A percentile compares a stretch with the other conserved stretches of the same genome.
phyloP scores from a whole-genome alignment of 495 filamentous ascomycete genomes.

The Durotheca rogersii region DNA sequence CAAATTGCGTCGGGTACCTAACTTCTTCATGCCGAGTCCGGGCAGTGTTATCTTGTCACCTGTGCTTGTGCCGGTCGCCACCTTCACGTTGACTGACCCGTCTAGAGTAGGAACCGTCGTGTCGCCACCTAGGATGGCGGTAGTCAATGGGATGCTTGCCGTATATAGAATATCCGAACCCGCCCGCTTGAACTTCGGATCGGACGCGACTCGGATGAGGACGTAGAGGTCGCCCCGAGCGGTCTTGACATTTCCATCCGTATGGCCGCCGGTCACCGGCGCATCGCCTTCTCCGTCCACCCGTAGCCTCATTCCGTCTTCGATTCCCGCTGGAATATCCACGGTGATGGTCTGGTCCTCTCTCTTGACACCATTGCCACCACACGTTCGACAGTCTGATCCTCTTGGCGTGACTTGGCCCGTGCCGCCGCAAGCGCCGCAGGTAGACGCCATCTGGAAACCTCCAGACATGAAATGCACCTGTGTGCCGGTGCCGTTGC shows the following conservation, averaged over 20 bases:
- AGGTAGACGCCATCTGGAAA: slow-evolving; percentile 94
- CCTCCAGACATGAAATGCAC: slow-evolving; percentile 87
- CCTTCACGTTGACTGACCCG: slow-evolving; percentile 81
- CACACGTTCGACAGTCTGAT: slow-evolving; percentile 74
- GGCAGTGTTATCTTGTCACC: slow-evolving; percentile 84
- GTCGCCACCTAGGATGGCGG: slow-evolving; percentile 87
- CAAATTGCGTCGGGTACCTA: slow-evolving; percentile 55
- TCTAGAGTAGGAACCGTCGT: slow-evolving; percentile 87
- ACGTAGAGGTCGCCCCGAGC: slow-evolving; percentile 84
- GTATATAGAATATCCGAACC: slow-evolving; percentile 93
- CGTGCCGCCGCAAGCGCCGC: slow-evolving; percentile 72
- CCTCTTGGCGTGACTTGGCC: slow-evolving; percentile 72
- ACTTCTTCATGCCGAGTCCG: slow-evolving; percentile 89
- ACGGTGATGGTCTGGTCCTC: slow-evolving; percentile 77
- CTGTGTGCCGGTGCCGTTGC: slow-evolving; percentile 81
- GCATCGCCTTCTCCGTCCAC: slow-evolving; percentile 83
- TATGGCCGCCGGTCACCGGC: slow-evolving; percentile 66
- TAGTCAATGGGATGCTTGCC: slow-evolving; percentile 86
- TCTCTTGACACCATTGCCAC: slow-evolving; percentile 73
- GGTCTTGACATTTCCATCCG: slow-evolving; percentile 57
- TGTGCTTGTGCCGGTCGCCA: slow-evolving; percentile 86
- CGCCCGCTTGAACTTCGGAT: slow-evolving; percentile 79
- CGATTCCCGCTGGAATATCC: slow-evolving; percentile 91
- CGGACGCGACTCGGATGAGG: slow-evolving; percentile 75
- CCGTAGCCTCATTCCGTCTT: slow-evolving; percentile 89